Evolutionary conservation across 2,329 filamentous ascomycete species (phyloP), one percentile per base, ranked within the genome.

Genomic region (Cladobotryum protrusum): DNA sequence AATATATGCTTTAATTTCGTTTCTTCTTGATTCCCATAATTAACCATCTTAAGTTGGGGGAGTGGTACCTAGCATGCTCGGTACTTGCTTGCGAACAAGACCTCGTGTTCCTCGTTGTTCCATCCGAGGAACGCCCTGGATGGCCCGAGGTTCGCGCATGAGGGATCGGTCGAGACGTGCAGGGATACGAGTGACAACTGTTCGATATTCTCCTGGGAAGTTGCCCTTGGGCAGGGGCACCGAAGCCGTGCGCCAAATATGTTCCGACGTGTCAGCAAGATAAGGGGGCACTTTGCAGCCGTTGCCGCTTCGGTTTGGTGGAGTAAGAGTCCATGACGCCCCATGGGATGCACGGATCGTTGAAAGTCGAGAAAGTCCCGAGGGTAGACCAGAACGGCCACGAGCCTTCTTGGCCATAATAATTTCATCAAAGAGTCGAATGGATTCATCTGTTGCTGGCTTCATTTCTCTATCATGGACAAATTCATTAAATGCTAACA

Each of bases 141-240:
- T 92, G 54, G 88, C 83, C 51, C 91, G 81, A 29, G 91, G 91
- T 68, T 96, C 91, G 65, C 89, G 89, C 89, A 97, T 96, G 43
- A 96, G 74, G 13, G 83, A 80, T 4, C 85, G 79, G 61, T 99
- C 93, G 9, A 99, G 77, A 62, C 88, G 91, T 7, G 88, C 83
- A 5, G 93, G 93, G 35, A 88, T 83, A 57, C 82, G 72, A 12
- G 81, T 82, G 48, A 82, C 73, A 13, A 82, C 73, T 32, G 75
- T 68, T 52, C 77, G 75, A 67, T 86, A 86, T 57, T 84, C 79
- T 51, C 80, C 79, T 0, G 77, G 72, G 56, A 85, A 83, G 58
- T 79, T 83, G 47, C 78, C 75, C 56, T 74, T 78, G n/a, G 78
- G 77, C 39, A 79, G 71, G 6, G 81, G 76, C 37, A 83, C 77